Evolutionary conservation across 495 filamentous ascomycete genomes (phyloP).

Genomic region (Penicillium flavigenum): DNA sequence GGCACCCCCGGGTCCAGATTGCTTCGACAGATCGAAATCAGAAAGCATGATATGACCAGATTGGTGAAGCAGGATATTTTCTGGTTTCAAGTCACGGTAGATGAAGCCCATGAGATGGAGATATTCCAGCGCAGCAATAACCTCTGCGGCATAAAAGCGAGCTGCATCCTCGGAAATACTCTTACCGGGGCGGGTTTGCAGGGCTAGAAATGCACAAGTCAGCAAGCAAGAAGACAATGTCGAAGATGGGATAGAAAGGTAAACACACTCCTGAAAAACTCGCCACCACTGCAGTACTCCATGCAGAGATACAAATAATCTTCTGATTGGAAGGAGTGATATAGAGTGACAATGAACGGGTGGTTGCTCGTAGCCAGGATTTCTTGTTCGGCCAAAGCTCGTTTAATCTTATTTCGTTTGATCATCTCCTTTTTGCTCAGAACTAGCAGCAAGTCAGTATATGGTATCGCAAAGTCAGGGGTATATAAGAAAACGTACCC

Average conservation of each 20-base stretch:
- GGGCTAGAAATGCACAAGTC: conserved; percentile 48
- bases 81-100: conserved; percentile 95
- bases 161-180: conserved; percentile 96
- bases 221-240: neutral
- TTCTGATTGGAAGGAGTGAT: conserved; percentile 98
- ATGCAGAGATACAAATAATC: conserved; percentile 98
- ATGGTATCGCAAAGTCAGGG: neutral
- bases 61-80: conserved; percentile 97
- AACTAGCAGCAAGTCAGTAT: conserved; percentile 54
- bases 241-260: neutral
- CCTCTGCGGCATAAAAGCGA: conserved; percentile 95
- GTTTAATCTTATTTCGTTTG: conserved; percentile 99
- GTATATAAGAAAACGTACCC: conserved; percentile 53
- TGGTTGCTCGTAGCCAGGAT: conserved; percentile 98
- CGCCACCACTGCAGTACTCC: conserved; percentile 98
- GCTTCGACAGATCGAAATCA: conserved; percentile 97
- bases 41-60: conserved; percentile 99
- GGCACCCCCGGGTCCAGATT: conserved; percentile 92
- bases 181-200: conserved; percentile 96
- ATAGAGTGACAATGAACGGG: conserved; percentile 96
- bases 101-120: conserved; percentile 99
- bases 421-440: conserved; percentile 99
- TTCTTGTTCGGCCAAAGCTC: conserved; percentile 94
- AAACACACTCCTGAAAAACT: conserved; percentile 81
- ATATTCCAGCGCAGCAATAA: conserved; percentile 96